Conservation (phyloP, 345 rosid species). For the Arabis alpina region DNA sequence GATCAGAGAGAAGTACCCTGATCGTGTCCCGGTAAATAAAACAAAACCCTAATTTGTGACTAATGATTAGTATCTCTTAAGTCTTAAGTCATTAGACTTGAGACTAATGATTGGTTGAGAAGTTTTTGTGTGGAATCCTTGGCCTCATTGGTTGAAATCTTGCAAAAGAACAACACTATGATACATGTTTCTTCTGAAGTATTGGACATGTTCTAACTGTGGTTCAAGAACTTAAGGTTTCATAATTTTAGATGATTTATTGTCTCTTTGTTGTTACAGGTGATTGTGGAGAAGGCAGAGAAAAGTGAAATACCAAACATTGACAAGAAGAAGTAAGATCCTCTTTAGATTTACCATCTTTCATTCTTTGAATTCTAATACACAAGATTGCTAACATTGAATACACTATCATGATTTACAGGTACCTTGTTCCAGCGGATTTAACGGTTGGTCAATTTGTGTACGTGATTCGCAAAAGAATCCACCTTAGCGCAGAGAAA, state of each 20-base stretch:
- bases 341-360: neutral
- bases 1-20: constrained; percentile 32
- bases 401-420: neutral
- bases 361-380: neutral
- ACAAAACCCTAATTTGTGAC: neutral
- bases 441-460: constrained; percentile 59
- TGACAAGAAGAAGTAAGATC: constrained; percentile 38
- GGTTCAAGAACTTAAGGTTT: neutral
- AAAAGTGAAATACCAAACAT: constrained; percentile 31
- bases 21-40: constrained; percentile 17
- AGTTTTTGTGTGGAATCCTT: neutral
- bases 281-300: constrained; percentile 39
- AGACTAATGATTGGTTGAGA: too few species aligned
- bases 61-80: too few species aligned
- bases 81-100: too few species aligned
- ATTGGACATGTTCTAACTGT: neutral
- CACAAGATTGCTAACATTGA: neutral
- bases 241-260: neutral
- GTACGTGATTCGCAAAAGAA: constrained; percentile 55
- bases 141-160: neutral
- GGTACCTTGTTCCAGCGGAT: constrained; percentile 60
- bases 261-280: constrained; percentile 21
- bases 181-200: neutral
- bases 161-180: neutral
- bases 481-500: constrained; percentile 59